These are phyloP conservation scores for Cytospora piceicola DNA, from an alignment of 2,329 filamentous ascomycete species.

Conservation along the genomic window DNA sequence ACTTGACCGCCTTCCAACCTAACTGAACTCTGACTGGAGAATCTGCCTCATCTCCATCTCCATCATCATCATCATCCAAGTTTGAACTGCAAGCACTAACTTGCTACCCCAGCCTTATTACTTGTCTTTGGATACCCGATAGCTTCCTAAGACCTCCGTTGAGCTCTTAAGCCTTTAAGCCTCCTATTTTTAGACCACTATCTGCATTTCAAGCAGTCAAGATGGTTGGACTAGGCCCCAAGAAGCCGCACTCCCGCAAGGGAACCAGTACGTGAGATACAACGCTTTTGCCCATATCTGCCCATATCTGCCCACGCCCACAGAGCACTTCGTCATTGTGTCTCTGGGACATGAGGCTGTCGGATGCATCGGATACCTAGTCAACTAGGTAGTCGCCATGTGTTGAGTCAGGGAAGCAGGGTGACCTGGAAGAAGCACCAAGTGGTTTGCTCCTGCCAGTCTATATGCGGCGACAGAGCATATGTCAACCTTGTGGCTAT, in stretches of 20 bases:
- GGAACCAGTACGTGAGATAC: constrained; percentile 41
- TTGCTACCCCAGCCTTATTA: not conserved
- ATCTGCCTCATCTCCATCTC: constrained; percentile 12
- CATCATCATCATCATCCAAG: constrained; percentile 6
- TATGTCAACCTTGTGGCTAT: not conserved
- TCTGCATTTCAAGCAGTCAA: constrained; percentile 31
- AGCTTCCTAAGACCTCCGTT: not conserved
- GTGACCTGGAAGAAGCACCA: not conserved
- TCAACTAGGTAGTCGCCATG: not conserved
- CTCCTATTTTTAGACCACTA: not conserved
- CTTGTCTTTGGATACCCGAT: constrained; percentile 1
- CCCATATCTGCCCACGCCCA: not conserved
- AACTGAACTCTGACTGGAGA: constrained; percentile 8
- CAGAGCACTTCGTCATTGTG: not conserved
- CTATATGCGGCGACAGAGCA: not conserved
- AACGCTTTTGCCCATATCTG: too few relatives aligned
- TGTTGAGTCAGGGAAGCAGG: not conserved
- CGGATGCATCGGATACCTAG: not conserved
- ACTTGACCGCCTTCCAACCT: constrained; percentile 24
- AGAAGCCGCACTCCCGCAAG: constrained; percentile 65
- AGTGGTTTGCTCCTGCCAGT: constrained; percentile 12
- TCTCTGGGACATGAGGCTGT: not conserved
- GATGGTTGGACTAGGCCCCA: constrained; percentile 69
- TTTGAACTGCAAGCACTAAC: not conserved
- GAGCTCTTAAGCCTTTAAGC: not conserved